Percentiles rank a stretch among this genome's conserved stretches.
Evolutionary conservation across 2,329 filamentous ascomycete genomes (phyloP).

Genomic region (Aspergillus arachidicola): DNA sequence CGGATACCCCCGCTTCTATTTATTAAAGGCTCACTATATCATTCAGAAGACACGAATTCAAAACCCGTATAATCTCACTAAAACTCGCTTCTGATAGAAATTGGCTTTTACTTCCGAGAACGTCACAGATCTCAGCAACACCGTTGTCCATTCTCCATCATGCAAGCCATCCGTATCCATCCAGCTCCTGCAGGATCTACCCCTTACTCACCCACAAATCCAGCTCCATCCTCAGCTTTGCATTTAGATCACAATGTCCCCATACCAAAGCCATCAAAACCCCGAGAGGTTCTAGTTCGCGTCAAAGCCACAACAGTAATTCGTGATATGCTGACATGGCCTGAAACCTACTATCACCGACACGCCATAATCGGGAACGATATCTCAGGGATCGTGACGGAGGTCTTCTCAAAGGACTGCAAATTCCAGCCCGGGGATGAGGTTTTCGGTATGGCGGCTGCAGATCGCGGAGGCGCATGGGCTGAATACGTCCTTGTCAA

Average conservation of each 20-base stretch:
- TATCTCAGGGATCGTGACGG: conserved; percentile 22
- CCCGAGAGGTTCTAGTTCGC: conserved; percentile 12
- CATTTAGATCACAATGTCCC: conserved; percentile 12
- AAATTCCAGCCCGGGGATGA: conserved; percentile 30
- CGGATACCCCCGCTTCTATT: too few relatives aligned
- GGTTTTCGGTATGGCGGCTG: conserved; percentile 31
- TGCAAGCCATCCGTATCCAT: conserved; percentile 14
- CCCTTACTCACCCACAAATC: conserved; percentile 14
- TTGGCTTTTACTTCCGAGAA: fast-evolving
- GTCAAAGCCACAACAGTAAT: conserved; percentile 19
- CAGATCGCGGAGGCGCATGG: conserved; percentile 26
- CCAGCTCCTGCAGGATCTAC: neutral
- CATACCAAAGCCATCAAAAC: conserved; percentile 7
- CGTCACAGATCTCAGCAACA: neutral
- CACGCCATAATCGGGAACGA: conserved; percentile 28
- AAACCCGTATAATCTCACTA: too few relatives aligned
- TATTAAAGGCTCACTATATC: too few relatives aligned
- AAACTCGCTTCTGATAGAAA: too few relatives aligned
- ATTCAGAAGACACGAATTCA: too few relatives aligned
- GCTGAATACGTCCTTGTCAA: conserved; percentile 30
- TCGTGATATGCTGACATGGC: conserved; percentile 23
- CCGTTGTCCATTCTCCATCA: neutral
- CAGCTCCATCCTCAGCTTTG: conserved; percentile 13
- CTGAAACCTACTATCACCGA: conserved; percentile 29
- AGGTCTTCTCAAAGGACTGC: conserved; percentile 8